These are phyloP conservation scores for Kockiozyma suomiensis DNA, from an alignment of 805 yeast genomes.

Conservation along the genomic window DNA sequence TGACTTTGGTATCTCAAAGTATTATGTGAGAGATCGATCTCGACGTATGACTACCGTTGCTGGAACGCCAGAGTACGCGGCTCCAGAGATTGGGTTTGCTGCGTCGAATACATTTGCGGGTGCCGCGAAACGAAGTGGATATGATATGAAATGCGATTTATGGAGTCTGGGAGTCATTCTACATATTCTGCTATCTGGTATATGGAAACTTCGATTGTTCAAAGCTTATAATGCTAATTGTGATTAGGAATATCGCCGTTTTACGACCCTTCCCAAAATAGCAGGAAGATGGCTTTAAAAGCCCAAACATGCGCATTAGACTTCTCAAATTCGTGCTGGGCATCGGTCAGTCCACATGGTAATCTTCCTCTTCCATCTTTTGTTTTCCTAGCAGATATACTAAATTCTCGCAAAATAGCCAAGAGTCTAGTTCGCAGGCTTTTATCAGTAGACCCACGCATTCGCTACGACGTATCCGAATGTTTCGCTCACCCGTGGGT, in stretches of 20 bases:
- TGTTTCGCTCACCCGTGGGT: slow-evolving; percentile 57
- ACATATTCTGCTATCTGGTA: slow-evolving; percentile 56
- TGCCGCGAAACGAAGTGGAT: slow-evolving; percentile 44
- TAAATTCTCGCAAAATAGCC: slow-evolving; percentile 42
- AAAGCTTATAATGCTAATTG: background rate
- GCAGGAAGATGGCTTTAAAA: slow-evolving; percentile 47
- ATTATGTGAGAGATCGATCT: slow-evolving; percentile 28
- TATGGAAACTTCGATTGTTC: background rate
- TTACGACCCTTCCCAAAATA: slow-evolving; percentile 50
- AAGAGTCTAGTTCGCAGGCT: slow-evolving; percentile 51
- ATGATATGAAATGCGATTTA: slow-evolving; percentile 61
- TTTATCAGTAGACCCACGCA: slow-evolving; percentile 45
- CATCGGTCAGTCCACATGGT: slow-evolving; percentile 39
- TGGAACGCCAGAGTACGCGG: slow-evolving; percentile 71
- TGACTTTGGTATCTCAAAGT: slow-evolving; percentile 66
- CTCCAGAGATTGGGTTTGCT: slow-evolving; percentile 66
- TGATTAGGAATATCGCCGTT: slow-evolving; percentile 62
- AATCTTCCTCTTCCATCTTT: background rate
- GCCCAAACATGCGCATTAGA: slow-evolving; percentile 49
- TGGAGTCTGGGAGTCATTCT: slow-evolving; percentile 70
- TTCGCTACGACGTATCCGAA: slow-evolving; percentile 46
- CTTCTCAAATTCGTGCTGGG: slow-evolving; percentile 50
- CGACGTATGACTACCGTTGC: slow-evolving; percentile 54
- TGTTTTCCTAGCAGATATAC: background rate
- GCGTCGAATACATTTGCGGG: background rate